Evolutionary conservation across 352 stramenopile genomes (phyloP), one percentile per base, ranked within the genome.

Genomic region (Globisporangium yorkense): DNA sequence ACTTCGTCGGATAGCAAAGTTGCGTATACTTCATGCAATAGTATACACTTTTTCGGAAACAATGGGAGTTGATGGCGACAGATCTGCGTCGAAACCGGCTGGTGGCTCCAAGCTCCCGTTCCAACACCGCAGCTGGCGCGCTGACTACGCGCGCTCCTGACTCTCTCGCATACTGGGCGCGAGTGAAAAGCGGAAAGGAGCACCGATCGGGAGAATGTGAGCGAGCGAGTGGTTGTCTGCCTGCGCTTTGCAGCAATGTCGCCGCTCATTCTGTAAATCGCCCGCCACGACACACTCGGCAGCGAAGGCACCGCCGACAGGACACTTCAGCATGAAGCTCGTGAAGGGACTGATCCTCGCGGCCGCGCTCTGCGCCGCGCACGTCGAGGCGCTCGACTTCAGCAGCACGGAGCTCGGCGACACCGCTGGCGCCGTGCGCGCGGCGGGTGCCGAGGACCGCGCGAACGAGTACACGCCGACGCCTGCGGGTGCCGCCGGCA

Each of bases 351-450:
- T 89, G 35, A 66, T 89, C 37, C 51, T 89, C 54, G 77, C 69
- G 51, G 76, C 77, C 51, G 75, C 80, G 46, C 33, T 87, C 10
- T 86, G 73, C 61, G 71, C 51, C 37, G 70, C 79, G 24, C 63
- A 83, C 31, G 70, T 83, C 16, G 71, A 78, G 56, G 79, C 79
- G 58, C 67, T 86, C 54, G 70, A 74, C 62, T 89, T 89, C 57
- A 41, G 56, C 37, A 24, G 58, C 31, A 13, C 64, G 8, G 51
- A 29, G 15, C 56, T 79, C 33, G 44, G 57, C 13, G 56, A 65
- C 29, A 56, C 44, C 10, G 57, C 46, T 18, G 62, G 49, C 54
- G 64, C 65, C 27, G 73, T 62, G 55, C 62, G 67, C 27, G 61
- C 66, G 9, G 60, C 56, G 10, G 55, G 54, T 12, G 57, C 66